Base-by-base conservation (phyloP, 2,329 filamentous ascomycete species). In the Celoporthe dispersa region DNA sequence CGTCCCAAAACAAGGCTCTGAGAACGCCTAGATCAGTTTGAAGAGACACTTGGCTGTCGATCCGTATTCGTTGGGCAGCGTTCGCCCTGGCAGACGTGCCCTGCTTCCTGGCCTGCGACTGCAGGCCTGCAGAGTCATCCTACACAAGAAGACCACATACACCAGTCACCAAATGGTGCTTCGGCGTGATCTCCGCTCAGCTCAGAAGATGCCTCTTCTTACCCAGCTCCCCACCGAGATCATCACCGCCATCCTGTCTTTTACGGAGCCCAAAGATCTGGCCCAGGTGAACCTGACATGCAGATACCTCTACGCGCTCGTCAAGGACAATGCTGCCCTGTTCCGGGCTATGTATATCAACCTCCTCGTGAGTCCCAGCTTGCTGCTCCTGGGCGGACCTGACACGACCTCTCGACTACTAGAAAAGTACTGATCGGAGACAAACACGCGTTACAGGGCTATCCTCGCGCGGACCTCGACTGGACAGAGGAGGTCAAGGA, bases 301-400 rank as follows among this genome's bases (percentile, higher is more conserved):
- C 76, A 83, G 79, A 25, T 77, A 75, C 14, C 80, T 94, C 62
- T 79, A 86, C 70, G 78, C 80, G 44, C 87, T 88, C 72, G 82
- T 92, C 66, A 82, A 80, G 64, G 83, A 82, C 59, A 92, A 94
- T 76, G 77, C 79, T 22, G 80, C 86, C 11, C 80, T 94, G 16
- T 90, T 85, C 78, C 89, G 87, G 70, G 84, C 86, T 31, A 80
- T 92, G 8, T 94, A 92, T 77, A 78, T 90, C 4, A 81, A 81
- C 22, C 78, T 79, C 59, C 83, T 89, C 68, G 90, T 91, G 78
- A 75, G 81, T 41, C 9, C 37, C 16, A 7, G 19, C 19, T 16
- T n/a, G 44, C 44, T 48, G 7, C 19, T n/a, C 22, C 22, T n/a
- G 22, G 44, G 22, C 44, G 22, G 22, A 48, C 22, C 22, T 48